phyloP scores from a whole-genome alignment of 2,329 filamentous ascomycete species.

The Knufia fluminis region DNA sequence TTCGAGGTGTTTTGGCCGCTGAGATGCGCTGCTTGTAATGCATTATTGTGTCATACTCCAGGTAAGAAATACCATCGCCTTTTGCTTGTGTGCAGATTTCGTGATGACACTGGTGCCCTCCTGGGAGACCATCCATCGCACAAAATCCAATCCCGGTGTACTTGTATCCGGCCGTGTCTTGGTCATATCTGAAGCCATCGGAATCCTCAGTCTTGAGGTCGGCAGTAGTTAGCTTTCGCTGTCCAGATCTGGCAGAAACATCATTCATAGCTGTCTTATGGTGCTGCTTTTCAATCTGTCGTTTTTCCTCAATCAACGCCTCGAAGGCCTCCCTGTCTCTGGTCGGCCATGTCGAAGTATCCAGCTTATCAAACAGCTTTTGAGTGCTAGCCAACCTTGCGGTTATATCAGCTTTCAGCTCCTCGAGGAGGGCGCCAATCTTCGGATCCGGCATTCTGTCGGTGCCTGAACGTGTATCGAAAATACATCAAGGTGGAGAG shows the following conservation, averaged over 20 bases:
- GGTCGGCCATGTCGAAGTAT: not conserved
- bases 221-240: not conserved
- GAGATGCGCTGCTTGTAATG: conserved; percentile 20
- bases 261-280: not conserved
- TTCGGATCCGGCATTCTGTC: too few relatives aligned
- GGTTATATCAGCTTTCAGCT: not conserved
- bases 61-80: conserved; percentile 19
- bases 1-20: conserved; percentile 18
- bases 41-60: conserved; percentile 23
- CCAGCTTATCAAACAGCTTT: not conserved
- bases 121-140: not conserved
- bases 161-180: not conserved
- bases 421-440: not conserved
- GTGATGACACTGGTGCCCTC: conserved; percentile 17
- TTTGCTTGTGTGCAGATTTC: conserved; percentile 20
- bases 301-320: not conserved
- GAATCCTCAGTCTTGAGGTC: not conserved
- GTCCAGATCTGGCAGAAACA: too few relatives aligned
- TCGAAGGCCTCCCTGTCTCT: not conserved
- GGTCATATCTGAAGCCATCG: not conserved
- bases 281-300: not conserved
- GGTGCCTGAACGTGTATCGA: too few relatives aligned
- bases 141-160: not conserved
- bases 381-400: not conserved
- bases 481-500: too few relatives aligned